Evolutionary conservation across 768 basidiomycete species (phyloP), one percentile per base, ranked within the genome.

Genomic region (Rhodosporidiobolus sp.): DNA sequence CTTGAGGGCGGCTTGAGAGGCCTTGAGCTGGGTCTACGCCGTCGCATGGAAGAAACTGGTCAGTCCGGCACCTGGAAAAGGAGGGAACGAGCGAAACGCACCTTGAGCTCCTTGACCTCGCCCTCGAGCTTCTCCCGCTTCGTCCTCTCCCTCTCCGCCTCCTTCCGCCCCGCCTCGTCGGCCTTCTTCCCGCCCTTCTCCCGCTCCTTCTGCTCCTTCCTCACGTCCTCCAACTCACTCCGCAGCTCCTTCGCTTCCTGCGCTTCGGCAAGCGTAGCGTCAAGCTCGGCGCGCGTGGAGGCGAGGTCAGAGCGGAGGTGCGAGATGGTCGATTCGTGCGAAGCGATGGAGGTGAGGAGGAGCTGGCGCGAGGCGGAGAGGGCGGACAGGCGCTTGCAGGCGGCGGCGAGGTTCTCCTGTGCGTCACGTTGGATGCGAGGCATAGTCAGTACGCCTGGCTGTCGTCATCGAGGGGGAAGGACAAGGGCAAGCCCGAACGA

Each of bases 101-200:
- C 74, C 74, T 72, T 76, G 70, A 72, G 57, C 28, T 72, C 70
- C 70, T 72, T 72, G 65, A 62, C 30, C 32, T 76, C 67, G 12
- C 34, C 38, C 28, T 69, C 67, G 16, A 56, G 32, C 43, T 69
- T 66, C 35, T 55, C 50, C 4, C 62, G 28, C 53, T 46, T 67
- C 22, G 32, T 49, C 34, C 32, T 57, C 52, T 72, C 64, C 61
- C 67, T 72, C 52, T 69, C 70, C 22, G 52, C 59, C 20, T 58
- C 67, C 20, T 38, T 60, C 9, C 34, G 52, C 20, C 45, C 26
- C 30, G 52, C 57, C 17, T n/a, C 50, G 49, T 58, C 63, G 22
- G 54, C 48, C 63, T 60, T 63, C 54, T 65, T 59, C 28, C 45
- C 62, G 1, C 62, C 67, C 66, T 65, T 30, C 43, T 55, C 53